Evolutionary conservation across 805 yeast species (phyloP).

Genomic region (Sungouiozyma ichnusensis): DNA sequence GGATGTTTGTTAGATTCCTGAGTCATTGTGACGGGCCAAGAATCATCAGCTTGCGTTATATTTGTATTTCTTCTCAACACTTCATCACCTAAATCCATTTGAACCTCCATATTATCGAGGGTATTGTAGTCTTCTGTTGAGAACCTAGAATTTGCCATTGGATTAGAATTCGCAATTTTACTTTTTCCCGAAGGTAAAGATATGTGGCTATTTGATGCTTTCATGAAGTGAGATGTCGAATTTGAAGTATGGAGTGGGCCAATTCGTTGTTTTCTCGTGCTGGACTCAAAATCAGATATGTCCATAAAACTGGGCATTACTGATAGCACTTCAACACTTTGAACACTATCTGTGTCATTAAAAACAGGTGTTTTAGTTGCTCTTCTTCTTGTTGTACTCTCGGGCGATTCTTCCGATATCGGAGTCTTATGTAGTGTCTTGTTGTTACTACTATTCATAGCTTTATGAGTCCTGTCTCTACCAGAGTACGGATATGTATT

Average conservation of each 20-base stretch:
- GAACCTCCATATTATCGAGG: neutral
- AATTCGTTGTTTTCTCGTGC: neutral
- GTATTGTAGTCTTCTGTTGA: neutral
- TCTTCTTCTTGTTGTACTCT: neutral
- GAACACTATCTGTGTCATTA: conserved; percentile 8
- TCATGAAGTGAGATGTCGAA: neutral
- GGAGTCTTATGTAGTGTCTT: conserved; percentile 1
- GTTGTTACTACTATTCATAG: conserved; percentile 2
- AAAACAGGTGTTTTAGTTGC: neutral
- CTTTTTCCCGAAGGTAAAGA: neutral
- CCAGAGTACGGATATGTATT: neutral
- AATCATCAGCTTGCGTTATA: neutral
- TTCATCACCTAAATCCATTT: neutral
- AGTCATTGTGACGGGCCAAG: neutral
- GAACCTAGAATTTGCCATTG: too few relatives aligned
- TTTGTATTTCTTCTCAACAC: neutral
- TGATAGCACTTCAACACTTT: conserved; percentile 32
- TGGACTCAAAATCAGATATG: conserved; percentile 18
- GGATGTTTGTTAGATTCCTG: neutral
- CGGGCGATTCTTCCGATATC: neutral
- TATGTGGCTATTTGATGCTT: neutral
- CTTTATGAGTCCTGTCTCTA: neutral
- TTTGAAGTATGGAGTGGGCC: neutral
- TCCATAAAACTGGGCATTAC: conserved; percentile 35
- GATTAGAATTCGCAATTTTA: neutral